Conservation (phyloP, 345 rosid species). For the Arabidopsis arenosa region DNA sequence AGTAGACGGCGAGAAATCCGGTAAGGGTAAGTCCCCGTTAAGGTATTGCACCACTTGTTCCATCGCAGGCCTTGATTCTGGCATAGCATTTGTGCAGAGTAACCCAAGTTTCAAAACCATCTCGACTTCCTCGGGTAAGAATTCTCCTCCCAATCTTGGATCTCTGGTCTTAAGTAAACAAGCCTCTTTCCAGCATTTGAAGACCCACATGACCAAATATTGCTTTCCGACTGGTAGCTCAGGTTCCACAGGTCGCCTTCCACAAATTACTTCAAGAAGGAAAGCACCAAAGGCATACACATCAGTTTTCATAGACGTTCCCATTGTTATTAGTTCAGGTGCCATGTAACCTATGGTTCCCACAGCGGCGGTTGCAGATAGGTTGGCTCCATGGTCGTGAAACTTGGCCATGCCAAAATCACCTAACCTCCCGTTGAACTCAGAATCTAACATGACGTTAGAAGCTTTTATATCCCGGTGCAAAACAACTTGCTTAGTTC, state of each 20-base stretch:
- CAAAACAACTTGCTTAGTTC: slow-evolving; percentile 48
- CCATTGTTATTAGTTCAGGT: slow-evolving; percentile 48
- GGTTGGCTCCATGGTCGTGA: slow-evolving; percentile 42
- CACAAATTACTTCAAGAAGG: slow-evolving; percentile 39
- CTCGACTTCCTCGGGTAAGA: background rate
- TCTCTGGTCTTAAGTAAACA: slow-evolving; percentile 40
- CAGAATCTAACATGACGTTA: slow-evolving; percentile 52
- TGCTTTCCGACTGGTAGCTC: background rate
- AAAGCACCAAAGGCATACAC: slow-evolving; percentile 47
- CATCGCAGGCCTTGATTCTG: slow-evolving; percentile 32
- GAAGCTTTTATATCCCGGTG: slow-evolving; percentile 55
- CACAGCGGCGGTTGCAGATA: slow-evolving; percentile 47
- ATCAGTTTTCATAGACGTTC: slow-evolving; percentile 47
- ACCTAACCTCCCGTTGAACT: slow-evolving; percentile 50
- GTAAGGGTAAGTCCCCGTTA: background rate
- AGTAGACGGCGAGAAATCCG: background rate
- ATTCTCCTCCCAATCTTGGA: slow-evolving; percentile 31
- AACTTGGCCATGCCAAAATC: slow-evolving; percentile 59
- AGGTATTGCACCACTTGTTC: slow-evolving; percentile 37
- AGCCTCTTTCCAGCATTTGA: slow-evolving; percentile 29
- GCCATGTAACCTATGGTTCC: slow-evolving; percentile 66
- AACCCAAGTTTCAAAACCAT: slow-evolving; percentile 37
- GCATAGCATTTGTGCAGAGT: slow-evolving; percentile 30
- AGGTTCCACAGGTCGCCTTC: slow-evolving; percentile 41
- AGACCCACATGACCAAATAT: slow-evolving; percentile 43